Evolutionary conservation across 1,284 basidiomycete genomes (phyloP).

Genomic region (Peniophora sp.): DNA sequence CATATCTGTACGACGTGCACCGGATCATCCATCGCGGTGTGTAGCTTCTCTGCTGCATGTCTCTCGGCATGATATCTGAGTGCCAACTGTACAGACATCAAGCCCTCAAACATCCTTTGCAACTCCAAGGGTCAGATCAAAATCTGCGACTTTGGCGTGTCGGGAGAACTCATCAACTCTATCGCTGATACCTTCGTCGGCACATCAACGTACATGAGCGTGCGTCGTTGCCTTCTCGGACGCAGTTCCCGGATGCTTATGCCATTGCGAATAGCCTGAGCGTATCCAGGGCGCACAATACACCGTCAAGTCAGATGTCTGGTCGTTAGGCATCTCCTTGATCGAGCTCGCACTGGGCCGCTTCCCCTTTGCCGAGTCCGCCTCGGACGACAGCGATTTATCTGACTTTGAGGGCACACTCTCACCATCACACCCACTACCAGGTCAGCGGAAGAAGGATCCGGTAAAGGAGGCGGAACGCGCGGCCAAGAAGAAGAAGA

Average conservation of each 20-base stretch:
- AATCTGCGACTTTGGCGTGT: slow-evolving; percentile 98
- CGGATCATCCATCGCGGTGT: slow-evolving; percentile 97
- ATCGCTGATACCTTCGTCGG: slow-evolving; percentile 99
- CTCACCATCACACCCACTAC: slow-evolving; percentile 44
- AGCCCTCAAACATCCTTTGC: slow-evolving; percentile 95
- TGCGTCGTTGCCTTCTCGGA: slow-evolving; percentile 36
- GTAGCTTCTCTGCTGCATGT: slow-evolving; percentile 14
- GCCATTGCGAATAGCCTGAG: slow-evolving; percentile 62
- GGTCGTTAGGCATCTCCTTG: slow-evolving; percentile 92
- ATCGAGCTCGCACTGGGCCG: slow-evolving; percentile 93
- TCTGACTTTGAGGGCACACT: slow-evolving; percentile 67
- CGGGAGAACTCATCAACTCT: slow-evolving; percentile 96
- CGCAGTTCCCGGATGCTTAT: slow-evolving; percentile 8
- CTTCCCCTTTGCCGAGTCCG: slow-evolving; percentile 80
- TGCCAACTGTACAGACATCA: slow-evolving; percentile 88
- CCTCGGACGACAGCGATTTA: slow-evolving; percentile 54
- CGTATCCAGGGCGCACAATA: slow-evolving; percentile 98
- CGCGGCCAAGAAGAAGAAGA: slow-evolving; percentile 39
- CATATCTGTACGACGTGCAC: slow-evolving; percentile 98
- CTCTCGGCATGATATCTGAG: background rate
- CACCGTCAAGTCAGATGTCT: slow-evolving; percentile 96
- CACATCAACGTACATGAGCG: slow-evolving; percentile 98
- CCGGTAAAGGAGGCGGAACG: slow-evolving; percentile 26
- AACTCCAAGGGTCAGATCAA: slow-evolving; percentile 95
- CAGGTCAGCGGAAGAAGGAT: no score